Evolutionary conservation across 352 stramenopile species (phyloP).

Genomic region (Globisporangium emineosum): DNA sequence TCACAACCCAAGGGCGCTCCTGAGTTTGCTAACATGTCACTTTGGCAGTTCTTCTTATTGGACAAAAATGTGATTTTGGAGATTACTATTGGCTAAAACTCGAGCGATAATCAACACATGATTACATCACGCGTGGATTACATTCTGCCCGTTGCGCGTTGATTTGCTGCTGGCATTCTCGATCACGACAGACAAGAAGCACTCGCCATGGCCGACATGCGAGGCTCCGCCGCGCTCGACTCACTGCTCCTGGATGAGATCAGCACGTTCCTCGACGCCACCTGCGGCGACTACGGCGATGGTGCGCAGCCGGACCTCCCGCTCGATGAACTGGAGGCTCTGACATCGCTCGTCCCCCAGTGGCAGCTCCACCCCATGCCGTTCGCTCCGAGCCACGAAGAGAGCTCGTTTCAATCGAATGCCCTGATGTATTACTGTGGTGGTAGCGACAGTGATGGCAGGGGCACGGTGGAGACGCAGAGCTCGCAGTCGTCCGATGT

Average conservation of each 20-base stretch:
- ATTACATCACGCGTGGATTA: too few species aligned
- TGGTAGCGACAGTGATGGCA: neutral
- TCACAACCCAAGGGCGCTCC: neutral
- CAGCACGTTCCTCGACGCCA: neutral
- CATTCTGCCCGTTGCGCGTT: too few species aligned
- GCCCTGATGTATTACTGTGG: too few species aligned
- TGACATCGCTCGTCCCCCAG: neutral
- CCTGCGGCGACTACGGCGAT: neutral
- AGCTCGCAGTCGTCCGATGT: neutral
- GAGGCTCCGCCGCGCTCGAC: neutral
- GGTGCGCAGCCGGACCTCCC: neutral
- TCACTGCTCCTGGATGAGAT: neutral
- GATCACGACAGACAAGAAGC: neutral
- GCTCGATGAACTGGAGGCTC: neutral
- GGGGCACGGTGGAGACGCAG: neutral
- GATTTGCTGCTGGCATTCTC: too few species aligned
- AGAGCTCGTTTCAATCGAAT: neutral
- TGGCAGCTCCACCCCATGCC: neutral
- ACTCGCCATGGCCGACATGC: neutral
- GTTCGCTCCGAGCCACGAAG: neutral
- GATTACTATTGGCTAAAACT: too few species aligned
- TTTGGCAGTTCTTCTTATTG: neutral
- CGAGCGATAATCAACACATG: too few species aligned
- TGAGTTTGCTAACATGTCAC: neutral
- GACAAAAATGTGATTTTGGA: too few species aligned